Base-by-base conservation (phyloP, 2,329 filamentous ascomycete genomes). In the Alternaria metachromatica region DNA sequence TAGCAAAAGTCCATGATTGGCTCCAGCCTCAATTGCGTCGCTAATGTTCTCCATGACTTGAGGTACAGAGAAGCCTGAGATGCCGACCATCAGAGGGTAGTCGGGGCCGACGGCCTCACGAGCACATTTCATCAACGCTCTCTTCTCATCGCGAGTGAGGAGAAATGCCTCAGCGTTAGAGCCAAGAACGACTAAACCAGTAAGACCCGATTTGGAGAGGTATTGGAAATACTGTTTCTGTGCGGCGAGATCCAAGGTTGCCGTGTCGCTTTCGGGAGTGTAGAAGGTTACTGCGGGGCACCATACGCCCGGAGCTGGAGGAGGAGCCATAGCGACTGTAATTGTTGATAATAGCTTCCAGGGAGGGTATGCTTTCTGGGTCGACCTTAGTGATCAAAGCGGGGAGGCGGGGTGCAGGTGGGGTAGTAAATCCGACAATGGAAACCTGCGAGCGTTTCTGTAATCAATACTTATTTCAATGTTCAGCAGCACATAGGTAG, bases 91-190 rank as follows among this genome's bases (percentile, higher is more conserved):
- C 49, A 84, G 73, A 2, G 82, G 82, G 63, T 79, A 84, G 23
- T 74, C 64, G 1, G 81, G 77, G 0, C 79, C 80, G 10, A 82
- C 82, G 7, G 82, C 80, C 55, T 79, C 71, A n/a, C 82, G 78
- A 0, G 82, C 82, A 11, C 74, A 72, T 49, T 74, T 71, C 23
- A 84, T 76, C 8, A 84, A 70, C 2, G 76, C 68, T 9, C 72
- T 73, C 18, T 82, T 80, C 63, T 84, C 83, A 49, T 79, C 76
- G 56, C 80, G 77, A 0, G 82, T 84, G 30, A 84, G 80, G 21
- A 83, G 74, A 51, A 83, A 81, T 15, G 83, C 81, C 71, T 84
- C 83, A 7, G 81, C 82, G 57, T 84, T 84, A 51, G 82, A 83
- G 20, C 83, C 83, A 13, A 84, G 79, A 25, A 84, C 77, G 5